Evolutionary conservation across 768 basidiomycete species (phyloP), one percentile per base, ranked within the genome.

Genomic region (Amanita rimosa): DNA sequence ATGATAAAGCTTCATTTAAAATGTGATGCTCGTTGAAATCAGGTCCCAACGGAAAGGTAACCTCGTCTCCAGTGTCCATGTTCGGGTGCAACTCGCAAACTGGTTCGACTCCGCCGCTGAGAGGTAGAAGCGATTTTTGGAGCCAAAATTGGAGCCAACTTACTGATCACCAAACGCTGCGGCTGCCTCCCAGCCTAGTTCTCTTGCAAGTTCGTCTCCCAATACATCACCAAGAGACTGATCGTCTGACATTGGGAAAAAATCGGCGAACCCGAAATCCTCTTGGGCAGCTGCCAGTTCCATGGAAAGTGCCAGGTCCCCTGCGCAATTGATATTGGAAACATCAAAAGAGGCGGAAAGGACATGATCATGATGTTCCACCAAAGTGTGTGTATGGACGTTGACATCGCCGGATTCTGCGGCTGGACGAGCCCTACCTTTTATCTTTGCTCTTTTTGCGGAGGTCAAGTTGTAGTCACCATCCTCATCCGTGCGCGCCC

Each of bases 181-280:
- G 10, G 41, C 13, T n/a, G 48, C 10, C 48, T 72, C 77, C 85
- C 86, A 88, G 26, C 85, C 87, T 2, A 90, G 69, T 55, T 90
- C 86, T 52, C 70, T 72, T 6, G 82, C 84, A 22, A 90, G 66
- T 55, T 89, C 87, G 40, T 86, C 85, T 3, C 80, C 84, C 14
- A 89, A 62, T 17, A 73, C 79, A 6, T 69, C 74, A n/a, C 65
- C 74, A 14, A 81, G 58, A 52, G 78, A 83, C 19, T 80, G 56
- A 17, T 69, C 79, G 47, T 78, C 83, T 16, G 73, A 70, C 7
- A 68, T 62, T 2, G 57, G 64, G 45, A 82, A 72, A 34, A 76
- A 68, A 36, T 76, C 72, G 52, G 81, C 70, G 31, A 78, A 72
- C 2, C 59, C 68, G 35, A 80, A 74, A 11, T 63, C 68, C 14